Conservation (phyloP, 2,329 filamentous ascomycete genomes). For the Ceratocystis eucalypticola region DNA sequence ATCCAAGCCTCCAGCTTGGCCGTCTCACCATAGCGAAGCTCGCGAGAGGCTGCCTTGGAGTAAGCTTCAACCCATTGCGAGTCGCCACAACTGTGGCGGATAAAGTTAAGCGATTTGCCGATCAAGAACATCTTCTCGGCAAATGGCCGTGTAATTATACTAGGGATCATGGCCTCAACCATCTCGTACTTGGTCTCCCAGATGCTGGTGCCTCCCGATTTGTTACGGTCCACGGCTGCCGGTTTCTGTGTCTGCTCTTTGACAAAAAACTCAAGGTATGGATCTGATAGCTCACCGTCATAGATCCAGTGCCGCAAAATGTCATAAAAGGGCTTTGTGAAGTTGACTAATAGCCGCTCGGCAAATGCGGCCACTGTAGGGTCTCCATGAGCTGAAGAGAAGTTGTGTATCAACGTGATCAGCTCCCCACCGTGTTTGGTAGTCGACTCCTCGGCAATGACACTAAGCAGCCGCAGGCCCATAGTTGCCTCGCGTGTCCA, state of each 20-base stretch:
- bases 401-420: slow-evolving; percentile 84
- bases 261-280: slow-evolving; percentile 91
- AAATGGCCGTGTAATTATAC: slow-evolving; percentile 85
- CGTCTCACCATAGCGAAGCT: slow-evolving; percentile 84
- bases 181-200: slow-evolving; percentile 64
- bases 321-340: slow-evolving; percentile 91
- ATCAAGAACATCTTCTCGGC: slow-evolving; percentile 95
- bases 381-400: slow-evolving; percentile 87
- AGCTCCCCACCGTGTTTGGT: slow-evolving; percentile 76
- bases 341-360: slow-evolving; percentile 70
- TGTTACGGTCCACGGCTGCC: slow-evolving; percentile 31
- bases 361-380: slow-evolving; percentile 90
- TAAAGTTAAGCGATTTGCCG: slow-evolving; percentile 95
- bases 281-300: slow-evolving; percentile 93
- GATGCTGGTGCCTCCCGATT: slow-evolving; percentile 61
- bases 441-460: slow-evolving; percentile 84
- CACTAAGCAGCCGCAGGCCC: slow-evolving; percentile 80
- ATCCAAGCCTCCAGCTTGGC: slow-evolving; percentile 85
- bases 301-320: slow-evolving; percentile 97
- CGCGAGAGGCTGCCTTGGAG: slow-evolving; percentile 82
- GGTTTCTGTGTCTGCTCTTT: slow-evolving; percentile 46
- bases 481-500: slow-evolving; percentile 97
- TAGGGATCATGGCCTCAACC: slow-evolving; percentile 52
- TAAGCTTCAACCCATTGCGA: slow-evolving; percentile 92
- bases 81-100: slow-evolving; percentile 87